A percentile compares a stretch with the other conserved stretches of the same genome.
Evolutionary conservation across 345 rosid genomes (phyloP).

Genomic region (Iberis pinnata): DNA sequence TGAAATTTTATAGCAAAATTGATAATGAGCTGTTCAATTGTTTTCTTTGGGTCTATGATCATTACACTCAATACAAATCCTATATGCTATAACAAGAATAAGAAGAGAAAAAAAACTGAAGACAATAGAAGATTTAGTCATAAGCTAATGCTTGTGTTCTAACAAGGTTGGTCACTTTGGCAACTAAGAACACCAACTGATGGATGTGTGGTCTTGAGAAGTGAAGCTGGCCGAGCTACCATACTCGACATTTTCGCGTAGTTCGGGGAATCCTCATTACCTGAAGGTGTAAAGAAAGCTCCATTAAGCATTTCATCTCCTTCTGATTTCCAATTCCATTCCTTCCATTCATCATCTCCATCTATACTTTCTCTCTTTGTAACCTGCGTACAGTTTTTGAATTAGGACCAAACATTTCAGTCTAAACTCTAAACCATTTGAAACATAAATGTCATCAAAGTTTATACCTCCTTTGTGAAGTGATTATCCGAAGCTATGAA

Average conservation of each 20-base stretch:
- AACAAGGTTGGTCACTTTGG: constrained; percentile 43
- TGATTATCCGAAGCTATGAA: constrained; percentile 45
- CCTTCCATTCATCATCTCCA: constrained; percentile 40
- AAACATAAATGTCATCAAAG: too few relatives aligned
- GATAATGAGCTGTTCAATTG: too few relatives aligned
- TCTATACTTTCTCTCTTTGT: constrained; percentile 42
- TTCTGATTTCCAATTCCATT: constrained; percentile 70
- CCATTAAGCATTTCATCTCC: constrained; percentile 57
- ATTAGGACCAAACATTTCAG: too few relatives aligned
- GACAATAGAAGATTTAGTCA: constrained; percentile 4
- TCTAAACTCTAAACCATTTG: too few relatives aligned
- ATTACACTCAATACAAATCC: neutral
- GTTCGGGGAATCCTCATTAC: constrained; percentile 40
- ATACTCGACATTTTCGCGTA: constrained; percentile 56
- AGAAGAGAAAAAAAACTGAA: neutral
- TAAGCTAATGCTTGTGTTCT: constrained; percentile 5
- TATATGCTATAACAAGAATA: constrained; percentile 1
- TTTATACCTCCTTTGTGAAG: constrained; percentile 40
- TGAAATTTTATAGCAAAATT: too few relatives aligned
- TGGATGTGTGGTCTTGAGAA: constrained; percentile 33
- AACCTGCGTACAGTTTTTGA: constrained; percentile 40
- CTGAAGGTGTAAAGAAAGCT: constrained; percentile 53
- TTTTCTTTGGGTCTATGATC: constrained; percentile 3
- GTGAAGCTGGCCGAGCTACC: constrained; percentile 55
- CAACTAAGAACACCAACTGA: constrained; percentile 47